Base-by-base conservation (phyloP, 495 filamentous ascomycete species). In the Penicillium longicatenatum region DNA sequence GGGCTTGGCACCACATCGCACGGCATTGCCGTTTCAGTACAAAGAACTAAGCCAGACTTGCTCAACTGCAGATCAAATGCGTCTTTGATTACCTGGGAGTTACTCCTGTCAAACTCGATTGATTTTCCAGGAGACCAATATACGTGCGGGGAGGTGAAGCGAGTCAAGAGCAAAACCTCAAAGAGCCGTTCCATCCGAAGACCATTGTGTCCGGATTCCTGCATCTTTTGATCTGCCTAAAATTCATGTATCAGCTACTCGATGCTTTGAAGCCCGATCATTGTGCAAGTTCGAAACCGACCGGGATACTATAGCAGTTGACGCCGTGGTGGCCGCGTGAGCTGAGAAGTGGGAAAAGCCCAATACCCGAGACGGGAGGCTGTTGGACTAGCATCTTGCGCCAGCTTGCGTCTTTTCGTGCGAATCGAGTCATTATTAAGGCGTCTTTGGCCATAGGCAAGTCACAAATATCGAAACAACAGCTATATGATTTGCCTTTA, bases 381-480 rank as follows among this genome's bases (percentile, higher is more conserved):
- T 68, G 65, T 24, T 57, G 65, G 41, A 68, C 50, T 14, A 68
- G 56, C 59, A 68, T 65, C 19, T 50, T 56, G 5, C 31, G 35
- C 65, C 65, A 68, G 26, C 52, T 65, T 19, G 62, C 62, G 11
- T 45, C 55, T 14, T 57, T 46, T 24, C 54, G 58, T 21, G 19
- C 3, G 31, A 41, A 39, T 14, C 30, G 16, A 21, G 49, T 31
- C 30, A 51, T 20, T n/a, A 3, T 10, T 16, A 26, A 58, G 29
- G 21, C 46, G 54, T n/a, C 42, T 44, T 50, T 43, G 14, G n/a
- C 41, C 39, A 42, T 24, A 21, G 11, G 29, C 14, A 41, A 45
- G 54, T 54, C 7, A 4, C 1, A 26, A 26, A 26, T 26, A 6
- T 26, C 26, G 26, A 26, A 26, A 6, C 7, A 4, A 4, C 7